Evolutionary conservation across 2,329 filamentous ascomycete genomes (phyloP).

Genomic region (Paracorniculantispora psalliotae): DNA sequence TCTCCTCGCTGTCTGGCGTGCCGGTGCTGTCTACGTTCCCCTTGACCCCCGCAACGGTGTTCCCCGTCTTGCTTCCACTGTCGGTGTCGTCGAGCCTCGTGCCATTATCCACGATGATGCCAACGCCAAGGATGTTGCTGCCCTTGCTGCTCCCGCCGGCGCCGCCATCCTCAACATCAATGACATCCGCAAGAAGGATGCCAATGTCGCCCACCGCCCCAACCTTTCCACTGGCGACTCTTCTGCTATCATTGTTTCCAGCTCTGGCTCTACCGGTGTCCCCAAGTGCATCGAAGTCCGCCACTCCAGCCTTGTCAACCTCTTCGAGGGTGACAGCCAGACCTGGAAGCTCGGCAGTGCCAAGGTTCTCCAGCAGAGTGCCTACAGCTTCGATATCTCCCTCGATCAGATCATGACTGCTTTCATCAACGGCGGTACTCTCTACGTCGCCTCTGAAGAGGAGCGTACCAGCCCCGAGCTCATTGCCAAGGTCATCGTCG

Average conservation of each 20-base stretch:
- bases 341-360: constrained; percentile 21
- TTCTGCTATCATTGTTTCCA: constrained; percentile 29
- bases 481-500: constrained; percentile 31
- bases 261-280: constrained; percentile 26
- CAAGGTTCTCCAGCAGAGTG: constrained; percentile 33
- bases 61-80: constrained; percentile 12
- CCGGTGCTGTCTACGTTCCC: constrained; percentile 36
- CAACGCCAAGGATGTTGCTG: constrained; percentile 12
- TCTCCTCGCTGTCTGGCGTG: constrained; percentile 35
- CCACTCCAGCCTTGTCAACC: constrained; percentile 26
- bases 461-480: constrained; percentile 31
- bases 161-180: constrained; percentile 9
- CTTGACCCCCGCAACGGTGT: constrained; percentile 30
- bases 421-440: constrained; percentile 30
- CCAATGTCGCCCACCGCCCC: constrained; percentile 1
- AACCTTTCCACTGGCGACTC: constrained; percentile 13
- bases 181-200: background rate
- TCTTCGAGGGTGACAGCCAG: constrained; percentile 21
- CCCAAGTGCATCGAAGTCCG: constrained; percentile 38
- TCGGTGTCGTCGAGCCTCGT: constrained; percentile 22
- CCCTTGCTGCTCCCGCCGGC: constrained; percentile 5
- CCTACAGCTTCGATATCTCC: constrained; percentile 38
- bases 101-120: constrained; percentile 19
- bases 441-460: constrained; percentile 29
- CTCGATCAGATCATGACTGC: constrained; percentile 32